Percentiles rank a stretch among this genome's conserved stretches.
Conservation (phyloP, 2,329 filamentous ascomycete species). For the Aspergillus melleus region DNA sequence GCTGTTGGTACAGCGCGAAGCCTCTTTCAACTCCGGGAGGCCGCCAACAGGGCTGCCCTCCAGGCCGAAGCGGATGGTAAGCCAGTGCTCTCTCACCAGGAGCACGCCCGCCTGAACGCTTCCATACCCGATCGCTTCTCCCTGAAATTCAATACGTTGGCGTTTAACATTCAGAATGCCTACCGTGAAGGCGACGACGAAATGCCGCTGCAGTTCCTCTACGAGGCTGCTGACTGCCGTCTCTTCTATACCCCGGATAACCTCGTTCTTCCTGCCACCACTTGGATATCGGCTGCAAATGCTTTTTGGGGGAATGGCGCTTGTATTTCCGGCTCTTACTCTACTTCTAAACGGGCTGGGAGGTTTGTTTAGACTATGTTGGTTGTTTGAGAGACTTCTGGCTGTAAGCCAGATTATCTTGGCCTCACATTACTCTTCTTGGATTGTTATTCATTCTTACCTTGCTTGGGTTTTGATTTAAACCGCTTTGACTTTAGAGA, state of each 20-base stretch:
- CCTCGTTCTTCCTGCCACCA: slow-evolving; percentile 50
- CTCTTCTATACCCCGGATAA: slow-evolving; percentile 60
- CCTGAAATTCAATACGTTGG: slow-evolving; percentile 11
- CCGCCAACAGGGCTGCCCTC: slow-evolving; percentile 18
- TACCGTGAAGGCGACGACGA: slow-evolving; percentile 46
- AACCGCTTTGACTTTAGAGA: too few species aligned
- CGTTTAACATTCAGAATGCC: slow-evolving; percentile 47
- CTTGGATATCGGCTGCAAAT: slow-evolving; percentile 51
- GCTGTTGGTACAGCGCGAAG: slow-evolving; percentile 29
- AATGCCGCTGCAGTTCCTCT: slow-evolving; percentile 59
- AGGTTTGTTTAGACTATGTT: slow-evolving; percentile 3
- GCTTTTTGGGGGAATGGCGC: slow-evolving; percentile 20
- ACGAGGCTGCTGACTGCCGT: slow-evolving; percentile 62
- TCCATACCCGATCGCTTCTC: slow-evolving; percentile 18
- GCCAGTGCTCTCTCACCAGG: slow-evolving; percentile 11
- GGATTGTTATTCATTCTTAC: too few species aligned
- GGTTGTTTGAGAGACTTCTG: background rate
- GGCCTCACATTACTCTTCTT: too few species aligned
- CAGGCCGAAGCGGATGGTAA: slow-evolving; percentile 12
- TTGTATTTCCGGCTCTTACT: background rate
- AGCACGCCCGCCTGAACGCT: slow-evolving; percentile 2
- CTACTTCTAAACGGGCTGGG: background rate
- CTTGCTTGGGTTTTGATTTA: too few species aligned
- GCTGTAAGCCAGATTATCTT: background rate
- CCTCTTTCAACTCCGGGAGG: slow-evolving; percentile 24